Conservation (phyloP, 2,329 filamentous ascomycete genomes). For the Alternaria ethzedia region DNA sequence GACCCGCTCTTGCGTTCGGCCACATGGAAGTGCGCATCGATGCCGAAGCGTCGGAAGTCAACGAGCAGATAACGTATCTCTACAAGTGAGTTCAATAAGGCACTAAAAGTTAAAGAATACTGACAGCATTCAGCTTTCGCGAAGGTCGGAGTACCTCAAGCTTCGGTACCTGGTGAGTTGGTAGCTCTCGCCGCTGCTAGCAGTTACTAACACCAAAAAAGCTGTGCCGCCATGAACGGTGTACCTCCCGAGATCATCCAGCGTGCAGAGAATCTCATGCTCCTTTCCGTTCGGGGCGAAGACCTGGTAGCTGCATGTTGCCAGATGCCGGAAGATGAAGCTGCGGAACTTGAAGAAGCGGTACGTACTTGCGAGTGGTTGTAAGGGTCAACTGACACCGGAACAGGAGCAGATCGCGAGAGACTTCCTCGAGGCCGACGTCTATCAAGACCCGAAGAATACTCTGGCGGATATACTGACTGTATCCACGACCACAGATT, state of each 20-base stretch:
- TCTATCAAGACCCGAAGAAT: slow-evolving; percentile 42
- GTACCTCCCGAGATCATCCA: slow-evolving; percentile 74
- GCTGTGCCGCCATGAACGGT: slow-evolving; percentile 86
- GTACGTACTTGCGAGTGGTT: too few relatives aligned
- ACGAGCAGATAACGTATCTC: slow-evolving; percentile 74
- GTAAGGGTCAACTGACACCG: too few relatives aligned
- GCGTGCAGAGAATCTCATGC: slow-evolving; percentile 75
- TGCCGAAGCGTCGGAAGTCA: slow-evolving; percentile 54
- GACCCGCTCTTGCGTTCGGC: slow-evolving; percentile 62
- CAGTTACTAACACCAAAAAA: too few relatives aligned
- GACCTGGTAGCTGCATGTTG: slow-evolving; percentile 78
- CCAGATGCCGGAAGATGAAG: slow-evolving; percentile 68
- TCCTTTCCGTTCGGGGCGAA: slow-evolving; percentile 72
- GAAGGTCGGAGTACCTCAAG: slow-evolving; percentile 76
- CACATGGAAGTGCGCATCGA: slow-evolving; percentile 76
- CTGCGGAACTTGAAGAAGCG: slow-evolving; percentile 70
- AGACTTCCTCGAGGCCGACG: slow-evolving; percentile 50
- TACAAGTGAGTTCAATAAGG: too few relatives aligned
- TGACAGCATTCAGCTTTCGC: slow-evolving; percentile 52
- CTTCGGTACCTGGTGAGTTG: slow-evolving; percentile 72
- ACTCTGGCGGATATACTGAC: slow-evolving; percentile 48
- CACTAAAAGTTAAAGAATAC: too few relatives aligned
- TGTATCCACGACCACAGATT: slow-evolving; percentile 16
- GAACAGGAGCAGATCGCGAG: slow-evolving; percentile 53
- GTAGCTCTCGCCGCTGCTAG: too few relatives aligned